A percentile compares a stretch with the other conserved stretches of the same genome.
Evolutionary conservation across 106 monocot genomes (phyloP).

Genomic region (Dactylorhiza incarnata): DNA sequence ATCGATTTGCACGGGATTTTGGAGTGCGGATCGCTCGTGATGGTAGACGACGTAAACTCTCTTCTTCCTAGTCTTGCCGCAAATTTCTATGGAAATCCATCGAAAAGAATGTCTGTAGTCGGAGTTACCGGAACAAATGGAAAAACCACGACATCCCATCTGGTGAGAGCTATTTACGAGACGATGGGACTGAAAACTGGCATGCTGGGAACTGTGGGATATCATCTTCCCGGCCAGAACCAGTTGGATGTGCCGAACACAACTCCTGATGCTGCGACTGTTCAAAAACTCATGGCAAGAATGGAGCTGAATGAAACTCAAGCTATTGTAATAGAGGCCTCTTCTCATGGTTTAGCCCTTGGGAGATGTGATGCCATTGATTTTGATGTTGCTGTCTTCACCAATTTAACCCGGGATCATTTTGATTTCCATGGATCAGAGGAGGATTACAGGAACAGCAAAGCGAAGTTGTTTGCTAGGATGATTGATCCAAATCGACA

Average conservation of each 20-base stretch:
- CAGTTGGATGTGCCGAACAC: constrained; percentile 20
- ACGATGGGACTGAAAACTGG: constrained; percentile 21
- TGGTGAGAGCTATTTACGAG: constrained; percentile 19
- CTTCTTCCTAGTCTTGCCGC: constrained; percentile 19
- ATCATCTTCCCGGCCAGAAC: constrained; percentile 11
- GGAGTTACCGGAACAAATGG: constrained; percentile 31
- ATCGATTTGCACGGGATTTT: constrained; percentile 9
- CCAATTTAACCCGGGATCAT: constrained; percentile 25
- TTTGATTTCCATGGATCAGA: constrained; percentile 24
- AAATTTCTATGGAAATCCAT: constrained; percentile 21
- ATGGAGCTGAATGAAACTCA: constrained; percentile 17
- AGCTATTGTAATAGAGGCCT: constrained; percentile 23
- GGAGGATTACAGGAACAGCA: constrained; percentile 21
- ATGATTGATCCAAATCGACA: constrained; percentile 22
- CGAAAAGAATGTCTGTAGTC: constrained; percentile 18
- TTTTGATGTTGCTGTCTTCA: constrained; percentile 22
- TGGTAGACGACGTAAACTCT: constrained; percentile 12
- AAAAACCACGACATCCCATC: constrained; percentile 20
- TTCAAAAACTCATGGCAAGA: constrained; percentile 21
- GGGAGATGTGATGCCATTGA: constrained; percentile 23
- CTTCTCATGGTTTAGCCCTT: constrained; percentile 22
- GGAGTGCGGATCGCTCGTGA: constrained; percentile 8
- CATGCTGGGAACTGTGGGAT: constrained; percentile 22
- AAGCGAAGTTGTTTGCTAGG: constrained; percentile 21
- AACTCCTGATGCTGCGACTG: constrained; percentile 24